Conservation (phyloP, 2,329 filamentous ascomycete genomes). For the Dichotomopilus funicola region DNA sequence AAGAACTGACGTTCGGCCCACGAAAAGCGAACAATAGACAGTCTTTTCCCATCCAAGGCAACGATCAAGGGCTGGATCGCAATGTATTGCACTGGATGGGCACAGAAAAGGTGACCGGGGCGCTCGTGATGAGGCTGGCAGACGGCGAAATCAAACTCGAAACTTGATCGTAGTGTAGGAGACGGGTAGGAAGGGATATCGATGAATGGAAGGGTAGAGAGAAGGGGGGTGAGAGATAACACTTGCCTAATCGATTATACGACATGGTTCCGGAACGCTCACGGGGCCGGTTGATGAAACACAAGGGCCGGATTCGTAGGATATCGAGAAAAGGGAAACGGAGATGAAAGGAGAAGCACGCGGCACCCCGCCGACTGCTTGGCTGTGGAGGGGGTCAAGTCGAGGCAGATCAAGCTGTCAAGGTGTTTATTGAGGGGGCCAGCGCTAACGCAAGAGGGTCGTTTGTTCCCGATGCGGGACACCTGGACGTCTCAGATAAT, state of each 20-base stretch:
- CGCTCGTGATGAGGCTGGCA: slow-evolving; percentile 1
- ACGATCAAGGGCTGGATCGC: no score
- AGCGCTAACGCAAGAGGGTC: no score
- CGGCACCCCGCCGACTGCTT: neutral
- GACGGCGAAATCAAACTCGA: neutral
- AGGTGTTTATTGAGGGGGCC: no score
- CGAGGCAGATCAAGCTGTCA: no score
- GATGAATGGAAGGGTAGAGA: slow-evolving; percentile 17
- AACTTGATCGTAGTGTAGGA: no score
- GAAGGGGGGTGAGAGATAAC: neutral
- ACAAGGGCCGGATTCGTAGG: slow-evolving; percentile 8
- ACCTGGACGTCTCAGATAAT: no score
- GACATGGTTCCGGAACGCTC: slow-evolving; percentile 45
- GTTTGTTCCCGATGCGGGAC: no score
- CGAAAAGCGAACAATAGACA: no score
- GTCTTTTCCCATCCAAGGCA: no score
- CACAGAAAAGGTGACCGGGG: slow-evolving; percentile 1
- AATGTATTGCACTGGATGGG: slow-evolving; percentile 6
- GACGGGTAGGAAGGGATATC: slow-evolving; percentile 3
- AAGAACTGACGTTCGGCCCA: no score
- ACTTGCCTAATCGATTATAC: slow-evolving; percentile 69
- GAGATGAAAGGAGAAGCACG: neutral
- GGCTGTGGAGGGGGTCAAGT: neutral
- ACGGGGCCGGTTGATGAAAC: slow-evolving; percentile 6
- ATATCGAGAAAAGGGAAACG: neutral